Base-by-base conservation (phyloP, 2,329 filamentous ascomycete species). In the Metarhizium rileyi region DNA sequence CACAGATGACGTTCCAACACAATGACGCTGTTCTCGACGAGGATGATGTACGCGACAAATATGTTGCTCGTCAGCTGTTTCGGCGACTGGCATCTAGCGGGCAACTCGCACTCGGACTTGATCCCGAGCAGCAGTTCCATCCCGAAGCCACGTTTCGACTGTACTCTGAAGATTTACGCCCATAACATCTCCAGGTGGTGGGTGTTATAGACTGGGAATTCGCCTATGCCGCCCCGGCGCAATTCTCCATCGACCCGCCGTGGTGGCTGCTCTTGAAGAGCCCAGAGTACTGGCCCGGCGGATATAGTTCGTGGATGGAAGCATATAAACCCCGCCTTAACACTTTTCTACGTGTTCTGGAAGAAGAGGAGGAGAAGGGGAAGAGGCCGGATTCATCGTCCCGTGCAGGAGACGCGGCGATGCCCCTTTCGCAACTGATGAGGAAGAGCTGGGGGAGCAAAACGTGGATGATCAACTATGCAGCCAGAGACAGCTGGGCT, bases 121-220 rank as follows among this genome's bases (percentile, higher is more conserved):
- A n/a, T n/a, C n/a, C n/a, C n/a, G n/a, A n/a, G n/a, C n/a, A n/a
- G n/a, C n/a, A n/a, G n/a, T n/a, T n/a, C n/a, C n/a, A n/a, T n/a
- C n/a, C n/a, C n/a, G n/a, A n/a, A n/a, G n/a, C n/a, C n/a, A n/a
- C n/a, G n/a, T 1, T 70, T 70, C 52, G 47, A 6, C 53, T 68
- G n/a, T 68, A 55, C 48, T 56, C 52, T 42, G 61, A 66, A 44
- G 63, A 66, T 44, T 59, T 68, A n/a, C 50, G 59, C 7, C 56
- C 63, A 18, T 53, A 56, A 4, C 41, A 60, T n/a, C 45, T 62
- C 3, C 46, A 56, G 0, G 52, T 70, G 1, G 57, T 60, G 10
- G 63, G 58, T 6, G 57, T 67, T 0, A 65, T 73, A 5, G 68
- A 72, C 52, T 72, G 66, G 66, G 70, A 72, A 54, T 67, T 65